A percentile compares a stretch with the other conserved stretches of the same genome.
phyloP scores from a whole-genome alignment of 805 yeast species.

The Danielia reshetovae region DNA sequence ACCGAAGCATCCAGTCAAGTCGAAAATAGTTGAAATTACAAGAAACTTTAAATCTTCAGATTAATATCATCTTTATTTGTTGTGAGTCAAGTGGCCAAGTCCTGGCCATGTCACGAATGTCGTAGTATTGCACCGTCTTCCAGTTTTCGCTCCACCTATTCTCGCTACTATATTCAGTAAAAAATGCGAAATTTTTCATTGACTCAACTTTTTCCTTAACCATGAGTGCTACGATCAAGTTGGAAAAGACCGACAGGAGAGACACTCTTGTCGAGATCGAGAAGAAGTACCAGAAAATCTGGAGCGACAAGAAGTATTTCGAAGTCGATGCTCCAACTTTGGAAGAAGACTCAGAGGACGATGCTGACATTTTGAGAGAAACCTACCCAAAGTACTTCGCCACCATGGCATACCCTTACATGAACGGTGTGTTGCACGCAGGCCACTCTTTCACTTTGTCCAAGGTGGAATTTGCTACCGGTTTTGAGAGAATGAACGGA shows the following conservation, averaged over 20 bases:
- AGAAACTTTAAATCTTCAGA: too few species aligned
- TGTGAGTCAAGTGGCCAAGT: slow-evolving; percentile 2
- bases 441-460: slow-evolving; percentile 96
- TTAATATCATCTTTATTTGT: too few species aligned
- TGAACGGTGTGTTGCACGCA: slow-evolving; percentile 97
- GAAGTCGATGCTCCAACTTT: slow-evolving; percentile 84
- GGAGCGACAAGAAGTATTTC: slow-evolving; percentile 84
- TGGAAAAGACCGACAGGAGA: slow-evolving; percentile 82
- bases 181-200: slow-evolving; percentile 2
- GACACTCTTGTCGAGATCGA: slow-evolving; percentile 89
- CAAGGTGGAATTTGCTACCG: slow-evolving; percentile 87
- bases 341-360: slow-evolving; percentile 49
- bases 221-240: slow-evolving; percentile 40
- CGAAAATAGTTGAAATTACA: too few species aligned
- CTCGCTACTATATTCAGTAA: too few species aligned
- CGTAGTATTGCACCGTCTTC: too few species aligned
- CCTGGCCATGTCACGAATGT: too few species aligned
- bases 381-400: slow-evolving; percentile 84
- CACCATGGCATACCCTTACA: slow-evolving; percentile 97
- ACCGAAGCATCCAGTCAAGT: too few species aligned
- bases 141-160: too few species aligned
- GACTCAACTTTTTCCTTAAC: slow-evolving; percentile 6
- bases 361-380: slow-evolving; percentile 66
- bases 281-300: slow-evolving; percentile 76
- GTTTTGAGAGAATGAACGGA: slow-evolving; percentile 93